phyloP scores from a whole-genome alignment of 108 stramenopile species.

The Ochromonas danica region DNA sequence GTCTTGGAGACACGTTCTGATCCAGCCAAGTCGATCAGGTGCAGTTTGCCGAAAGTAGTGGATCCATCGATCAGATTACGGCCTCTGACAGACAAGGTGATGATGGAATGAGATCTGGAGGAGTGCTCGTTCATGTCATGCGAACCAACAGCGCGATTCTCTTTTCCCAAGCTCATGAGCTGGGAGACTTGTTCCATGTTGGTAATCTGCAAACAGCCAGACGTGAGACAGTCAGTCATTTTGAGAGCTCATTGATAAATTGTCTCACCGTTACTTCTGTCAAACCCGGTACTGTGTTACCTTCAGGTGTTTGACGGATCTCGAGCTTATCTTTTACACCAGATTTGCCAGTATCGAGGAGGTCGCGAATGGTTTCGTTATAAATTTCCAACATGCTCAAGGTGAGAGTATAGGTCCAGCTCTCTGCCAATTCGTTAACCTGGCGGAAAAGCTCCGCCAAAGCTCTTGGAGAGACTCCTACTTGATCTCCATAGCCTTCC shows the following conservation, averaged over 20 bases:
- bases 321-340: conserved; percentile 50
- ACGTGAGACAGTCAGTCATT: too few species aligned
- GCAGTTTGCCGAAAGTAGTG: conserved; percentile 41
- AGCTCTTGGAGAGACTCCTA: conserved; percentile 27
- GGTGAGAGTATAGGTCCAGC: conserved; percentile 17
- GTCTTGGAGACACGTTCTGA: conserved; percentile 53
- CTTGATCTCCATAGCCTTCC: conserved; percentile 32
- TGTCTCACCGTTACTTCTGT: conserved; percentile 28
- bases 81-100: conserved; percentile 49
- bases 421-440: neutral
- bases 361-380: conserved; percentile 30
- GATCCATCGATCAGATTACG: conserved; percentile 33
- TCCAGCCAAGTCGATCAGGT: conserved; percentile 54
- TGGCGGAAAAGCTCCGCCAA: conserved; percentile 1
- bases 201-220: neutral
- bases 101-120: conserved; percentile 52
- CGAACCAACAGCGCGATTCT: conserved; percentile 55
- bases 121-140: conserved; percentile 66
- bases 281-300: conserved; percentile 56
- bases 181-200: conserved; percentile 43
- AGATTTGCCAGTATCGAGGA: neutral
- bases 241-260: too few species aligned
- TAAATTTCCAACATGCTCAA: conserved; percentile 31
- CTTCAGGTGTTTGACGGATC: conserved; percentile 44
- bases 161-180: conserved; percentile 42